phyloP scores from a whole-genome alignment of 1,284 basidiomycete species.

The Heliocybe sulcata region DNA sequence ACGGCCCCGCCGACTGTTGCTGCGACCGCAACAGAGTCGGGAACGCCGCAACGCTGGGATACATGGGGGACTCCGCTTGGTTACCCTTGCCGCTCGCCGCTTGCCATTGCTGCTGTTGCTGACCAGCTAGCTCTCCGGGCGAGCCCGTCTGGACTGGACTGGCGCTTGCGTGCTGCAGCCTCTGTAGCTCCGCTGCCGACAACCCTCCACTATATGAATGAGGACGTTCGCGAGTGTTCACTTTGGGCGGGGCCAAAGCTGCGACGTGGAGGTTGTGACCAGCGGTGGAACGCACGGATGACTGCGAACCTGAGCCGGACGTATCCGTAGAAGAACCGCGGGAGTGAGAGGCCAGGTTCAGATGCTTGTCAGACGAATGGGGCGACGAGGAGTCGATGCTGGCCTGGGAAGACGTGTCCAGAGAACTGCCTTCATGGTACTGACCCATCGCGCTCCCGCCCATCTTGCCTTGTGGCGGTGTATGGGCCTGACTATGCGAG shows the following conservation, averaged over 20 bases:
- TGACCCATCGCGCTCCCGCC: conserved; percentile 41
- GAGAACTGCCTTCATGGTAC: conserved; percentile 57
- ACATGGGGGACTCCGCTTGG: conserved; percentile 51
- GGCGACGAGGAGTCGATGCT: conserved; percentile 63
- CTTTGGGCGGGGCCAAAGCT: conserved; percentile 44
- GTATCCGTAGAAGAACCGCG: conserved; percentile 73
- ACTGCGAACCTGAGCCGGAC: conserved; percentile 47
- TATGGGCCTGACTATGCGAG: conserved; percentile 49
- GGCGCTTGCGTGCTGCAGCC: conserved; percentile 61
- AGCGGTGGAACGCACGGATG: conserved; percentile 37
- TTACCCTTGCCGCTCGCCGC: conserved; percentile 23
- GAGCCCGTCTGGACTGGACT: conserved; percentile 28
- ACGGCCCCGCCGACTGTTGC: conserved; percentile 5
- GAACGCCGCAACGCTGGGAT: conserved; percentile 52
- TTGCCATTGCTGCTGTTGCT: conserved; percentile 31
- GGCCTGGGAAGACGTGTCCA: conserved; percentile 63
- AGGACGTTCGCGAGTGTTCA: conserved; percentile 49
- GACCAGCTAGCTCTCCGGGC: conserved; percentile 26
- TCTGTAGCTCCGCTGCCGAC: conserved; percentile 62
- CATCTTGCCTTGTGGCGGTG: conserved; percentile 57
- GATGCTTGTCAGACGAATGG: conserved; percentile 54
- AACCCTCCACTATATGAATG: conserved; percentile 75
- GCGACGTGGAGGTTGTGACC: conserved; percentile 46
- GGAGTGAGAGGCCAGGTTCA: conserved; percentile 55
- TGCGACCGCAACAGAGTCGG: conserved; percentile 29